Evolutionary conservation across 106 monocot species (phyloP).

Genomic region (Agapanthus africanus): DNA sequence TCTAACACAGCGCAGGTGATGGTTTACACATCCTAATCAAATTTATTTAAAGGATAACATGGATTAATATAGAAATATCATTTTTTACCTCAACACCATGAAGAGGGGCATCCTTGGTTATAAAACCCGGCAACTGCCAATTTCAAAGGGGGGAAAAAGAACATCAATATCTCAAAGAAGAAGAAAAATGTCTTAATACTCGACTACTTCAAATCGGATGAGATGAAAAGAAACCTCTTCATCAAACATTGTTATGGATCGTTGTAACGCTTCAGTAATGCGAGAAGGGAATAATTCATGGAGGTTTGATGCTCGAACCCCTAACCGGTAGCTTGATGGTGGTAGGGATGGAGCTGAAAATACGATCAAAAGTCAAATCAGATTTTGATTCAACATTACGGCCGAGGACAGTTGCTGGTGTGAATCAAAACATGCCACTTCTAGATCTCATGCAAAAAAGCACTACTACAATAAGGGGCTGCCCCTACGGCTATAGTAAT

Average conservation of each 20-base stretch:
- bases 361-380: neutral
- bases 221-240: conserved; percentile 47
- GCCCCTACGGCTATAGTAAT: too few species aligned
- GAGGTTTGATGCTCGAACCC: conserved; percentile 66
- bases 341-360: conserved; percentile 62
- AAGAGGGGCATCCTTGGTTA: conserved; percentile 79
- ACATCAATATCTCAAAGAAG: neutral
- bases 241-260: conserved; percentile 61
- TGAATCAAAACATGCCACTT: neutral
- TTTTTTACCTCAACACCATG: conserved; percentile 97
- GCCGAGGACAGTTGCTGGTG: neutral
- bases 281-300: conserved; percentile 67
- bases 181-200: neutral
- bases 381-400: neutral
- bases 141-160: conserved; percentile 13
- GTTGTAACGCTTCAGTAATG: conserved; percentile 71
- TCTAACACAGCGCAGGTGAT: neutral
- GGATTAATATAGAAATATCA: neutral
- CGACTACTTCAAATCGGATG: neutral
- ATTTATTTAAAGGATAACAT: neutral
- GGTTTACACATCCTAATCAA: neutral
- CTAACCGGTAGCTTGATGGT: conserved; percentile 88
- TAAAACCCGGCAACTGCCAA: conserved; percentile 78
- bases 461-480: too few species aligned
- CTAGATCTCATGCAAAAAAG: neutral